Percentiles rank a stretch among this genome's conserved stretches.
These are phyloP conservation scores for Pterulicium gracile DNA, from an alignment of 1,284 basidiomycete species.

Conservation along the genomic window DNA sequence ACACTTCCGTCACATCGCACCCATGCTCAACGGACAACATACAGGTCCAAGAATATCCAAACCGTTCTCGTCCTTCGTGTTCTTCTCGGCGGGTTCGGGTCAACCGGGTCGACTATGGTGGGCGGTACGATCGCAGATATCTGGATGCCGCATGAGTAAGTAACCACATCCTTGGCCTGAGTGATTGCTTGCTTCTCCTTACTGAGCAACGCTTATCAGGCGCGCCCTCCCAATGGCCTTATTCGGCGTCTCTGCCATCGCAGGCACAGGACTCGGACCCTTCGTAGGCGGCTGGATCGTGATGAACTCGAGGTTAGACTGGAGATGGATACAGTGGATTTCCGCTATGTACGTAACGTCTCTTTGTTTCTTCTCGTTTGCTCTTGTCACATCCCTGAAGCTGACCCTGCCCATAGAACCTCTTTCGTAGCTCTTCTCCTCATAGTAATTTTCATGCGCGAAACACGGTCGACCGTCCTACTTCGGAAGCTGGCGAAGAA, in stretches of 20 bases:
- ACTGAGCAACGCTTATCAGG: slow-evolving; percentile 25
- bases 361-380: slow-evolving; percentile 3
- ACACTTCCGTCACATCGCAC: no score
- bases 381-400: not conserved
- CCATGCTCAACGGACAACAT: not conserved
- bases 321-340: slow-evolving; percentile 82
- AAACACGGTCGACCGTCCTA: slow-evolving; percentile 56
- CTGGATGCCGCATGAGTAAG: slow-evolving; percentile 49
- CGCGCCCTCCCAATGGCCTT: slow-evolving; percentile 66
- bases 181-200: slow-evolving; percentile 3
- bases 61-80: slow-evolving; percentile 62
- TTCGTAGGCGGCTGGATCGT: slow-evolving; percentile 64
- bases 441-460: slow-evolving; percentile 39
- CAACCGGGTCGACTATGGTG: slow-evolving; percentile 59
- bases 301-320: slow-evolving; percentile 44
- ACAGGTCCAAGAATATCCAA: slow-evolving; percentile 49
- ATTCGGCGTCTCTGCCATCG: slow-evolving; percentile 48
- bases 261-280: slow-evolving; percentile 55
- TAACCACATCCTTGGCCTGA: not conserved
- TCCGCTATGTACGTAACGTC: slow-evolving; percentile 41
- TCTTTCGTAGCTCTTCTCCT: not conserved
- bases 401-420: not conserved
- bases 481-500: slow-evolving; percentile 48
- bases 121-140: slow-evolving; percentile 72
- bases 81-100: slow-evolving; percentile 60